Base-by-base conservation (phyloP, 2,329 filamentous ascomycete species). In the Alternaria panax region DNA sequence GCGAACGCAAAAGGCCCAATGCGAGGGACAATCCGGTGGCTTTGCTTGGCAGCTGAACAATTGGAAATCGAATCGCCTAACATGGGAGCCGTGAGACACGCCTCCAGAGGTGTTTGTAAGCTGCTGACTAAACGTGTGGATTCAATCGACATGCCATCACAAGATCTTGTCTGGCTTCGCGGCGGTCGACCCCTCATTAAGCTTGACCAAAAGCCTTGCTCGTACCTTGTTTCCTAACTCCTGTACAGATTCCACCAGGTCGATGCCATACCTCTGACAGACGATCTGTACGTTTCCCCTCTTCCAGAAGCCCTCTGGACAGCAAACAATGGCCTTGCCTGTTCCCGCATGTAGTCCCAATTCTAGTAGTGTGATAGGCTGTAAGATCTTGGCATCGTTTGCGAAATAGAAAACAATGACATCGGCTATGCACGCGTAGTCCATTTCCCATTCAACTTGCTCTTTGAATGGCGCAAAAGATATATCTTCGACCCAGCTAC, bases 381-480 rank as follows among this genome's bases (percentile, higher is more conserved):
- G 85, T 48, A 79, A 71, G 0, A 83, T 85, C 1, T 66, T 75
- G 0, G 81, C 79, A 25, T 83, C 80, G 56, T 18, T 18, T 55
- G 50, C 43, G 20, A 89, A 87, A 64, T 85, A 86, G 41, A 89
- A 77, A 5, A 85, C 83, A 18, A 89, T 75, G 4, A 89, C 64
- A 70, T 85, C 82, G 0, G 86, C 86, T 1, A 63, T 54, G 14
- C 84, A 81, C 64, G 85, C 85, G 75, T 81, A 84, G 41, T 85
- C 81, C 38, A 90, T 80, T 72, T 90, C 88, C 87, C 88, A 90
- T 41, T 81, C 75, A 0, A 86, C 81, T 72, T 90, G 87, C 57
- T 85, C 78, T n/a, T 75, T 77, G 73, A 85, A 90, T 0, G 79
- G 81, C 3, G 68, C 62, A 59, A 82, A 84, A 0, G 76, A 72